These are phyloP conservation scores for Leccinum subfulvum DNA, from an alignment of 1,284 basidiomycete genomes.

Conservation along the genomic window DNA sequence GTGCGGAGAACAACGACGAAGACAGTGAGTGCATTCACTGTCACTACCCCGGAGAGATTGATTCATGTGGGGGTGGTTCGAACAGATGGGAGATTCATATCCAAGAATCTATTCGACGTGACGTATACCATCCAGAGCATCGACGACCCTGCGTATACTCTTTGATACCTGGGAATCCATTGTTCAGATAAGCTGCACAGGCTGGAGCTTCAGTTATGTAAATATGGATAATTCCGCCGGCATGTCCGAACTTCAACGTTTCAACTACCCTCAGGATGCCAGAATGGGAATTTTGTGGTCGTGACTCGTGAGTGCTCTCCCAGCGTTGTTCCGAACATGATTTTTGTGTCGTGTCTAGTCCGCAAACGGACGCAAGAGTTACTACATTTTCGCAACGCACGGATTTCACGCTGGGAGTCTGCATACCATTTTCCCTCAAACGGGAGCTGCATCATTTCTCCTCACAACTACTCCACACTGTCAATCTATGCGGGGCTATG, in stretches of 20 bases:
- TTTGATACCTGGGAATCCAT: not conserved
- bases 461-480: not conserved
- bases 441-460: not conserved
- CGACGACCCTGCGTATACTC: conserved; percentile 22
- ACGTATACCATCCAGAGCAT: conserved; percentile 29
- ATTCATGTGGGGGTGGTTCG: not conserved
- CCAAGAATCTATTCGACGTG: conserved; percentile 19
- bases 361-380: not conserved
- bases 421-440: not conserved
- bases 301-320: not conserved
- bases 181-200: not conserved
- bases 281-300: not conserved
- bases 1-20: conserved; percentile 73
- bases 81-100: conserved; percentile 27
- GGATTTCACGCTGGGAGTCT: not conserved
- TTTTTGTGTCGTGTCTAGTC: not conserved
- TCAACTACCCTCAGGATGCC: not conserved
- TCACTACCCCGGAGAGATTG: not conserved
- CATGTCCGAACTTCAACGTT: not conserved
- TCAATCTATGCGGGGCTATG: not conserved
- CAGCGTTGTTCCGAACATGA: not conserved
- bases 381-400: not conserved
- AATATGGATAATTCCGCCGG: not conserved
- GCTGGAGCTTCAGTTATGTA: not conserved
- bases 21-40: conserved; percentile 56